Conservation (phyloP, 1,284 basidiomycete genomes). For the Leccinum angustisporum region DNA sequence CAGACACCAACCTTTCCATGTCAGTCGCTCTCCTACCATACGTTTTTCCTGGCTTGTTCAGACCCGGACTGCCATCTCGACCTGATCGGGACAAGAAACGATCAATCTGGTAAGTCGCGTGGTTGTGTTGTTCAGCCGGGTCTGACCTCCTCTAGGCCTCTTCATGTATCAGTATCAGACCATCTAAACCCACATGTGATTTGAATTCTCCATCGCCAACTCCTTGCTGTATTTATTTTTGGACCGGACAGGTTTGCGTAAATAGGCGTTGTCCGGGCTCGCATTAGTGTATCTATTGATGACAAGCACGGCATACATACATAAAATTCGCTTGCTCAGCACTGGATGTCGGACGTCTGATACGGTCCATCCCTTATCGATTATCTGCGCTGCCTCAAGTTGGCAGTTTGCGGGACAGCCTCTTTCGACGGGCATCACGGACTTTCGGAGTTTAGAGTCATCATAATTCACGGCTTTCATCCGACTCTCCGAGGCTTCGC, state of each 20-base stretch:
- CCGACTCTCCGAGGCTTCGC: not conserved
- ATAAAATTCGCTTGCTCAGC: no score
- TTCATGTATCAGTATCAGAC: conserved; percentile 2
- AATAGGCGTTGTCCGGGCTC: not conserved
- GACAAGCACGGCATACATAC: no score
- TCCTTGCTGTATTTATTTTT: no score
- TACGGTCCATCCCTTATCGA: no score
- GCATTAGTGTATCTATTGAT: not conserved
- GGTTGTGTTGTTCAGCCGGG: not conserved
- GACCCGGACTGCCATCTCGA: conserved; percentile 5
- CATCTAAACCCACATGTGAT: not conserved
- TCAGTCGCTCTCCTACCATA: conserved; percentile 4
- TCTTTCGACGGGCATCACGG: not conserved
- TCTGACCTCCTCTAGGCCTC: not conserved
- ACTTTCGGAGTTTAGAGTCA: not conserved
- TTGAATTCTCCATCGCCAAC: no score
- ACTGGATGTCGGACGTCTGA: no score
- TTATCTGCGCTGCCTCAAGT: no score
- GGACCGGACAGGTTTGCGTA: no score
- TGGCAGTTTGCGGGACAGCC: not conserved
- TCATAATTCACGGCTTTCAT: not conserved
- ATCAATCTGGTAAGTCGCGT: not conserved
- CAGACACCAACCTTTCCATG: conserved; percentile 1
- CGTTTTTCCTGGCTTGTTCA: conserved; percentile 1
- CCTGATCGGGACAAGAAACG: not conserved